phyloP scores from a whole-genome alignment of 495 filamentous ascomycete species.

The Podospora anserina region DNA sequence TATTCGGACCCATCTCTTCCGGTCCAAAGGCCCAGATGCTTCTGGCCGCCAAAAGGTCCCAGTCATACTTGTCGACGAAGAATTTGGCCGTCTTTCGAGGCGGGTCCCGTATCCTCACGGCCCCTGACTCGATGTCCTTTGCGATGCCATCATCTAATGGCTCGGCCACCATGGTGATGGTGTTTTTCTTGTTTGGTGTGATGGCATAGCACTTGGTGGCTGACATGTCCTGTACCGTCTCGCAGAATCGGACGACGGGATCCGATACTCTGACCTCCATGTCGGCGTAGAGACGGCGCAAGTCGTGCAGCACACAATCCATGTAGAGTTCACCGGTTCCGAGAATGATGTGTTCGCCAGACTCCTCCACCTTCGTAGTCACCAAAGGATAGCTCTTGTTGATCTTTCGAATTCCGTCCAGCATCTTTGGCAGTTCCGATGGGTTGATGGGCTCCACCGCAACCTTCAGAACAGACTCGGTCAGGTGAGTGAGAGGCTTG shows the following conservation, averaged over 20 bases:
- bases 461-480: slow-evolving; percentile 95
- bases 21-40: slow-evolving; percentile 99
- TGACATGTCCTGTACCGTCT: slow-evolving; percentile 96
- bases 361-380: slow-evolving; percentile 96
- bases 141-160: slow-evolving; percentile 92
- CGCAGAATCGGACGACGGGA: slow-evolving; percentile 94
- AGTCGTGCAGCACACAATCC: slow-evolving; percentile 96
- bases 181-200: slow-evolving; percentile 98
- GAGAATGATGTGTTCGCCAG: slow-evolving; percentile 92
- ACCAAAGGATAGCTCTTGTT: slow-evolving; percentile 97
- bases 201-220: slow-evolving; percentile 97
- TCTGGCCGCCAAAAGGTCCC: slow-evolving; percentile 88
- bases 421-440: slow-evolving; percentile 98
- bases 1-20: slow-evolving; percentile 92
- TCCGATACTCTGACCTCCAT: slow-evolving; percentile 99
- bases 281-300: slow-evolving; percentile 90
- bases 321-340: slow-evolving; percentile 97
- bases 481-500: slow-evolving; percentile 88
- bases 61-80: slow-evolving; percentile 96
- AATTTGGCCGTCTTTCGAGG: slow-evolving; percentile 91
- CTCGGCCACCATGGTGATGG: slow-evolving; percentile 97
- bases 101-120: slow-evolving; percentile 88
- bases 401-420: slow-evolving; percentile 92
- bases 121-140: slow-evolving; percentile 88
- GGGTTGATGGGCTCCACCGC: slow-evolving; percentile 98